Conservation (phyloP, 1,139 yeast genomes). For the Suhomyces chickasaworum region DNA sequence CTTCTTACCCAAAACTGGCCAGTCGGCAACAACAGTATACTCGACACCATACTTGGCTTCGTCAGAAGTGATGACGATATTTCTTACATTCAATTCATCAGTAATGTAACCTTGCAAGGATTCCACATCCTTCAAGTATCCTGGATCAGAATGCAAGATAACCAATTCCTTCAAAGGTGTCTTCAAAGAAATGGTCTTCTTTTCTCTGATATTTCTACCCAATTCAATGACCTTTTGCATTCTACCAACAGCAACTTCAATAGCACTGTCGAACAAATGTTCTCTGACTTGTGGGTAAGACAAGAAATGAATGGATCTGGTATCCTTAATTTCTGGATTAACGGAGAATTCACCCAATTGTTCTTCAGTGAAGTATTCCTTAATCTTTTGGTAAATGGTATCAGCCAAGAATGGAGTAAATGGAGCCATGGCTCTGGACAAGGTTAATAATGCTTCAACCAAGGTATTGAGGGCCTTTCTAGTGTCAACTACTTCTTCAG, state of each 20-base stretch:
- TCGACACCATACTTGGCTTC: slow-evolving; percentile 91
- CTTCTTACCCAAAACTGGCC: slow-evolving; percentile 98
- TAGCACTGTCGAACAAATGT: slow-evolving; percentile 75
- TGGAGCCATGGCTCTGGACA: slow-evolving; percentile 97
- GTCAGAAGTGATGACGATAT: slow-evolving; percentile 82
- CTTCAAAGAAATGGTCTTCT: slow-evolving; percentile 89
- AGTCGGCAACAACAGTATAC: slow-evolving; percentile 94
- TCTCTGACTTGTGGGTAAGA: slow-evolving; percentile 83
- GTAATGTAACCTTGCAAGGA: slow-evolving; percentile 75
- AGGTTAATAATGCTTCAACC: slow-evolving; percentile 84
- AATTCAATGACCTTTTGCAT: slow-evolving; percentile 97
- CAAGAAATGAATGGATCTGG: slow-evolving; percentile 90
- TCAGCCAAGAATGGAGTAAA: slow-evolving; percentile 97
- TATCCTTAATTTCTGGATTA: slow-evolving; percentile 51
- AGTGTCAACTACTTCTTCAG: slow-evolving; percentile 81
- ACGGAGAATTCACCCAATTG: slow-evolving; percentile 48
- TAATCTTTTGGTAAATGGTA: slow-evolving; percentile 78
- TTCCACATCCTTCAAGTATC: slow-evolving; percentile 75
- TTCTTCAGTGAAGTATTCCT: slow-evolving; percentile 57
- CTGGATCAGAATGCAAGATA: slow-evolving; percentile 76
- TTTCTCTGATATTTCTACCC: slow-evolving; percentile 96
- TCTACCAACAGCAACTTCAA: slow-evolving; percentile 84
- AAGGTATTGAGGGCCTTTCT: slow-evolving; percentile 84
- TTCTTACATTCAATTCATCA: slow-evolving; percentile 93
- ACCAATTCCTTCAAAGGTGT: slow-evolving; percentile 90